Conservation (phyloP, 2,329 filamentous ascomycete genomes). For the Fusarium subtropicale region DNA sequence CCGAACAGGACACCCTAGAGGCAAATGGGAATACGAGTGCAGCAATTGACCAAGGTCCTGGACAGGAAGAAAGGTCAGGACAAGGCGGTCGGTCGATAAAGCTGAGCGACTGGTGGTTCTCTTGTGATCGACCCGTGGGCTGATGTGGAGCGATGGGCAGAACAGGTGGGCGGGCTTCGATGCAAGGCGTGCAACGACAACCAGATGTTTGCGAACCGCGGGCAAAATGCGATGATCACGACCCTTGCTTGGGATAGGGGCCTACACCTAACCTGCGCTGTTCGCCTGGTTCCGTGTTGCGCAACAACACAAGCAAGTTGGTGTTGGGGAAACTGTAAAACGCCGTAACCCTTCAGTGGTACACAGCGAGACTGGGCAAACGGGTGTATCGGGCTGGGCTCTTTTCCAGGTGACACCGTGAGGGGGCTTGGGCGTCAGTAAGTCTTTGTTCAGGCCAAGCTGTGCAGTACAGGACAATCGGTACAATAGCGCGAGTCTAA, state of each 20-base stretch:
- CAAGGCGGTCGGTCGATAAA: conserved; percentile 41
- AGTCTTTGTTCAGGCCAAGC: conserved; percentile 21
- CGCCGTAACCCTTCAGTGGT: conserved; percentile 12
- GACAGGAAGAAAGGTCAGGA: conserved; percentile 33
- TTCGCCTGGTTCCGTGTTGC: conserved; percentile 18
- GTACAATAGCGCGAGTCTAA: conserved; percentile 5
- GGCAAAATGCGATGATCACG: conserved; percentile 44
- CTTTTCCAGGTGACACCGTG: conserved; percentile 35
- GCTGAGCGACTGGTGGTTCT: conserved; percentile 42
- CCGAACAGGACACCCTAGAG: conserved; percentile 53
- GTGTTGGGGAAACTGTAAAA: conserved; percentile 27
- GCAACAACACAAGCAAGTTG: conserved; percentile 37
- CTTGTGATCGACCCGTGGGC: conserved; percentile 44
- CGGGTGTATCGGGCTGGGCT: conserved; percentile 24
- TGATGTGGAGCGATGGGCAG: conserved; percentile 47
- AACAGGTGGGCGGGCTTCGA: conserved; percentile 40
- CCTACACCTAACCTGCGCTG: conserved; percentile 32
- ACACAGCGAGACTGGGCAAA: conserved; percentile 30
- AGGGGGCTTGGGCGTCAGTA: conserved; percentile 43
- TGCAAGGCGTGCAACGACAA: conserved; percentile 31
- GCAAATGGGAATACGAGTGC: conserved; percentile 40
- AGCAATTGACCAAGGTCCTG: conserved; percentile 37
- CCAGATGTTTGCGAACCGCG: conserved; percentile 38
- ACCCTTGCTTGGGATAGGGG: conserved; percentile 38
- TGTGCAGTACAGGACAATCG: conserved; percentile 4